These are phyloP conservation scores for Boletus mariae DNA, from an alignment of 1,284 basidiomycete species.

Conservation along the genomic window DNA sequence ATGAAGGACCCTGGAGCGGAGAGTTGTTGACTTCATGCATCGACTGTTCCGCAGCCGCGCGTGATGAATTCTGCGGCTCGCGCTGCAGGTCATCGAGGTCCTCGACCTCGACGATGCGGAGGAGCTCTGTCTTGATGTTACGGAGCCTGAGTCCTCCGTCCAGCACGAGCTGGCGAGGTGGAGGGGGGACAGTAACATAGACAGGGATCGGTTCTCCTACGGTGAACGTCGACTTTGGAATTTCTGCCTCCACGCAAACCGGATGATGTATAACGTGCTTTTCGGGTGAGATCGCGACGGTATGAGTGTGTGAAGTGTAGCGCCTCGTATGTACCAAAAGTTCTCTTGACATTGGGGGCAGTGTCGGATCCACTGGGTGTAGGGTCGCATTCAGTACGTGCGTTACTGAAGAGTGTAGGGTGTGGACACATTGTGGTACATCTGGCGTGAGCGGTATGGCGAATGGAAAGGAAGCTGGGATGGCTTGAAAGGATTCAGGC, in stretches of 20 bases:
- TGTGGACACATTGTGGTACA: conserved; percentile 73
- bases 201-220: conserved; percentile 69
- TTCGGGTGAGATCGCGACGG: conserved; percentile 54
- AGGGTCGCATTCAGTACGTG: conserved; percentile 66
- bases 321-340: conserved; percentile 68
- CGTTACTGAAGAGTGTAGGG: conserved; percentile 61
- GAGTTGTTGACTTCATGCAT: background rate
- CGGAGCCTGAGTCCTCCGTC: conserved; percentile 65
- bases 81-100: conserved; percentile 35
- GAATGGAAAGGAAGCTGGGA: conserved; percentile 68
- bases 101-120: conserved; percentile 56
- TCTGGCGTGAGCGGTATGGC: conserved; percentile 71
- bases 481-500: conserved; percentile 30
- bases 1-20: conserved; percentile 30
- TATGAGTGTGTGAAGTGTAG: conserved; percentile 61
- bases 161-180: conserved; percentile 57
- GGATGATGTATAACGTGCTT: conserved; percentile 56
- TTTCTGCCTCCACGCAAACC: conserved; percentile 60
- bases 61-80: conserved; percentile 12
- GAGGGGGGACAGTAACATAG: conserved; percentile 74
- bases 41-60: conserved; percentile 13
- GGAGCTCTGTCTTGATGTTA: conserved; percentile 70
- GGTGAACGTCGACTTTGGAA: conserved; percentile 66
- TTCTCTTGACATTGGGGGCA: conserved; percentile 48
- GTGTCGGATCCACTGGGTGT: conserved; percentile 44